Evolutionary conservation across 1,284 basidiomycete species (phyloP).

Genomic region (Pascua guehoae): DNA sequence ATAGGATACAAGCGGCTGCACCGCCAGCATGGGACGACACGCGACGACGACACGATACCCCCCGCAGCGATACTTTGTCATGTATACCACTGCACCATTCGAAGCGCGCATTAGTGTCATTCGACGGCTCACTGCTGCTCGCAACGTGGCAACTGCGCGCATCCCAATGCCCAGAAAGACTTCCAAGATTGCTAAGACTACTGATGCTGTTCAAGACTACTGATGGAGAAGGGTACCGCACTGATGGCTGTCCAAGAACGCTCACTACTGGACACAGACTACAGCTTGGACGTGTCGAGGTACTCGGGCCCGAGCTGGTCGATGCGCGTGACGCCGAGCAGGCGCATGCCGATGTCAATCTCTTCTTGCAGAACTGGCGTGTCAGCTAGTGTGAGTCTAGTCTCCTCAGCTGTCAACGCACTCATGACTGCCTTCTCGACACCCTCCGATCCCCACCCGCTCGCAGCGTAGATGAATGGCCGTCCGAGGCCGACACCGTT

Average conservation of each 20-base stretch:
- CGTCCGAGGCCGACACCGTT: slow-evolving; percentile 81
- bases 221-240: not conserved
- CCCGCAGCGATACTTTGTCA: not conserved
- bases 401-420: slow-evolving; percentile 14
- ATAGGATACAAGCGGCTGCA: not conserved
- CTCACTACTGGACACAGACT: slow-evolving; percentile 1
- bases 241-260: no score
- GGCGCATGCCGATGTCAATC: slow-evolving; percentile 70
- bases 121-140: not conserved
- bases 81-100: slow-evolving; percentile 3
- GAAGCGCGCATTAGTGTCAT: no score
- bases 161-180: not conserved
- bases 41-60: not conserved
- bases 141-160: not conserved
- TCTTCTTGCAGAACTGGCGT: slow-evolving; percentile 65
- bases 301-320: slow-evolving; percentile 38
- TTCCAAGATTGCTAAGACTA: no score
- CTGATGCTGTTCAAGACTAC: not conserved
- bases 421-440: slow-evolving; percentile 62
- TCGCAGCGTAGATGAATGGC: slow-evolving; percentile 79
- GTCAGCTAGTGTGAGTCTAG: not conserved
- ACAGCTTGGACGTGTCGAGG: slow-evolving; percentile 28
- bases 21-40: not conserved
- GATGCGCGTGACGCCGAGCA: slow-evolving; percentile 67
- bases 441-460: slow-evolving; percentile 76